phyloP scores from a whole-genome alignment of 2,329 filamentous ascomycete genomes.

The Fusarium cicatricum region DNA sequence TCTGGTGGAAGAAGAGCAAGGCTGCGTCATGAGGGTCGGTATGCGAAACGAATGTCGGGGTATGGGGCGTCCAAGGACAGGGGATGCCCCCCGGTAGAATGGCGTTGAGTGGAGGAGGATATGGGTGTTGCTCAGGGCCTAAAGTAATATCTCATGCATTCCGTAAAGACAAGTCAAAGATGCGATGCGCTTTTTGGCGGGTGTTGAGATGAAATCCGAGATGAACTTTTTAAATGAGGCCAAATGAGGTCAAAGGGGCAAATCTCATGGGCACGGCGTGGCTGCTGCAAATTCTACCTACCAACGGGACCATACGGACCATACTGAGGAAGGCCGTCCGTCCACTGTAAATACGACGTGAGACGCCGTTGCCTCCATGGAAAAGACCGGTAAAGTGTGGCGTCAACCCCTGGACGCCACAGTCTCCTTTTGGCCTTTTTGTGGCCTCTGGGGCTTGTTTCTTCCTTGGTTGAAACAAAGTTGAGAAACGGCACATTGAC shows the following conservation, averaged over 20 bases:
- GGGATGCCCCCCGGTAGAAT: neutral
- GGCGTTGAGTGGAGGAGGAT: neutral
- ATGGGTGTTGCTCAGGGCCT: neutral
- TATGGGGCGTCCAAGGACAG: slow-evolving; percentile 13
- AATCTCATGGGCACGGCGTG: slow-evolving; percentile 13
- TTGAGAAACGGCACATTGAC: too few relatives aligned
- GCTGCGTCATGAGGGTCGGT: slow-evolving; percentile 31
- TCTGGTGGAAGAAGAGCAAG: slow-evolving; percentile 17
- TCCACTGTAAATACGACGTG: neutral
- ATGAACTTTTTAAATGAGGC: neutral
- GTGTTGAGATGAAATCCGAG: slow-evolving; percentile 5
- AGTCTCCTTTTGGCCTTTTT: slow-evolving; percentile 1
- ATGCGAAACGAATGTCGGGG: slow-evolving; percentile 3
- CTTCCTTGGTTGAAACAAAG: too few relatives aligned
- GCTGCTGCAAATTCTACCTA: neutral
- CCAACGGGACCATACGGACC: too few relatives aligned
- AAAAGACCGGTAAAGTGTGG: slow-evolving; percentile 19
- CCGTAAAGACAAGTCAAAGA: neutral
- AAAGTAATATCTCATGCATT: neutral
- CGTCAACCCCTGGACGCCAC: slow-evolving; percentile 24
- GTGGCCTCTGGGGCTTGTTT: neutral
- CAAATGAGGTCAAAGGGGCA: slow-evolving; percentile 20
- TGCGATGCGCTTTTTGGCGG: neutral
- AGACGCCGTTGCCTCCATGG: too few relatives aligned
- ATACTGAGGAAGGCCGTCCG: neutral